Conservation (phyloP, 805 yeast species). For the Hyphopichia homilentoma region DNA sequence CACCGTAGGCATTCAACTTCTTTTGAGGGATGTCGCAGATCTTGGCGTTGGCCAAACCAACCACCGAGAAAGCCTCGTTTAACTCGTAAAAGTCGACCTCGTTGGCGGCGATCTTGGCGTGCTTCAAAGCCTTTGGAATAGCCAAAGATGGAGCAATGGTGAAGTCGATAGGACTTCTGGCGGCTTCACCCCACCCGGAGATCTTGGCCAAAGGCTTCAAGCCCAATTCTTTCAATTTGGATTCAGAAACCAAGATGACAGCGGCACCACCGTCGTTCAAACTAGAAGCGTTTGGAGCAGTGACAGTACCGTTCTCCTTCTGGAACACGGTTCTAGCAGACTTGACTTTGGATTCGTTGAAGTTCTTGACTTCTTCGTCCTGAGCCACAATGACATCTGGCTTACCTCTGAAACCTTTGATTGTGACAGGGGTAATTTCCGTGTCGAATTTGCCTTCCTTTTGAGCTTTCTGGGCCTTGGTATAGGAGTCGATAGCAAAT, state of each 20-base stretch:
- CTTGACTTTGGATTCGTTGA: conserved; percentile 72
- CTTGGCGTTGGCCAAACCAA: conserved; percentile 86
- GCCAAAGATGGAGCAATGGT: conserved; percentile 96
- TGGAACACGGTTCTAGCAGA: conserved; percentile 93
- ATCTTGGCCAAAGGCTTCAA: conserved; percentile 88
- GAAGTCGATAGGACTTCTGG: conserved; percentile 90
- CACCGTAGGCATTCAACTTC: conserved; percentile 82
- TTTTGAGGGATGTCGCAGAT: conserved; percentile 55
- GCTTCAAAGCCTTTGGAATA: conserved; percentile 91
- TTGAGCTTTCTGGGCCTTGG: conserved; percentile 80
- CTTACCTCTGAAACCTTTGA: conserved; percentile 87
- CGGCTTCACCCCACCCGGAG: conserved; percentile 98
- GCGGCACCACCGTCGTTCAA: conserved; percentile 99
- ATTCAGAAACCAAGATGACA: conserved; percentile 78
- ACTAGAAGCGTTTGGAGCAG: conserved; percentile 96
- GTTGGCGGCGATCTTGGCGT: conserved; percentile 61
- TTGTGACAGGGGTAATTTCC: conserved; percentile 85
- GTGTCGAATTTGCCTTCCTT: conserved; percentile 72
- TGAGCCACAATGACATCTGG: conserved; percentile 66
- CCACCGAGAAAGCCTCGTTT: conserved; percentile 97
- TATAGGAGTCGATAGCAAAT: conserved; percentile 80
- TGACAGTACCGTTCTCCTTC: conserved; percentile 90
- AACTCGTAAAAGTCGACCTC: conserved; percentile 90
- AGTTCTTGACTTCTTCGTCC: conserved; percentile 83
- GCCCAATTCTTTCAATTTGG: conserved; percentile 78